Base-by-base conservation (phyloP, 2,329 filamentous ascomycete genomes). In the Pseudopithomyces maydicus region DNA sequence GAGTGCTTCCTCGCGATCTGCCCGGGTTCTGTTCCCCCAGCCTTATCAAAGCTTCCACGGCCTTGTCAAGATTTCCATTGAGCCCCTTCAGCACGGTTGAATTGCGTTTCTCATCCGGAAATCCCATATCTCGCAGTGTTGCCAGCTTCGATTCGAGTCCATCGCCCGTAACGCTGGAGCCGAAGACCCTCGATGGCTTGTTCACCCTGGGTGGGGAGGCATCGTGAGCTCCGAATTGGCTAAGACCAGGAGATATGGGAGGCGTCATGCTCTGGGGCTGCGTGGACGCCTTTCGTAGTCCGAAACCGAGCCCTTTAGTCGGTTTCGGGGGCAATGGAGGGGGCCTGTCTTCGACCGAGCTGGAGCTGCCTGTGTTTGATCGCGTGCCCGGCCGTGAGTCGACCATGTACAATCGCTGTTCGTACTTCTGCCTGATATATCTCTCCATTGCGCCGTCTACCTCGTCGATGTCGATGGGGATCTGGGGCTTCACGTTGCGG, bases 391-490 rank as follows among this genome's bases (percentile, higher is more conserved):
- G 73, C 33, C 73, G 68, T 20, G 73, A 69, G 42, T 70, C 70
- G 45, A 70, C 69, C 57, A 75, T 71, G 62, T 85, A 81, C 14
- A 81, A 78, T 56, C 83, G 81, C 66, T 88, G 88, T 72, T 93
- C 88, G 77, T 99, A 99, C 77, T 99, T 99, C 71, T 94, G 89
- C 58, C 94, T 85, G 65, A 99, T 97, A 76, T 94, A 98, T 58
- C 91, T 86, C 78, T 99, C 95, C 90, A 99, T 95, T 26, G 90
- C 92, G 11, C 91, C 90, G 74, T 99, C 94, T 47, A 90, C 90
- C 79, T 98, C 93, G 77, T 99, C 95, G 38, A 87, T 87, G 71
- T 98, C 95, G 66, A 97, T 84, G 0, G 95, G 93, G 15, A 97
- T 88, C 4, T 94, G 86, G 1, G 95, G 88, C 68, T 88, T 90